A percentile compares a stretch with the other conserved stretches of the same genome.
phyloP scores from a whole-genome alignment of 2,329 filamentous ascomycete genomes.

The Aureobasidium sp. region DNA sequence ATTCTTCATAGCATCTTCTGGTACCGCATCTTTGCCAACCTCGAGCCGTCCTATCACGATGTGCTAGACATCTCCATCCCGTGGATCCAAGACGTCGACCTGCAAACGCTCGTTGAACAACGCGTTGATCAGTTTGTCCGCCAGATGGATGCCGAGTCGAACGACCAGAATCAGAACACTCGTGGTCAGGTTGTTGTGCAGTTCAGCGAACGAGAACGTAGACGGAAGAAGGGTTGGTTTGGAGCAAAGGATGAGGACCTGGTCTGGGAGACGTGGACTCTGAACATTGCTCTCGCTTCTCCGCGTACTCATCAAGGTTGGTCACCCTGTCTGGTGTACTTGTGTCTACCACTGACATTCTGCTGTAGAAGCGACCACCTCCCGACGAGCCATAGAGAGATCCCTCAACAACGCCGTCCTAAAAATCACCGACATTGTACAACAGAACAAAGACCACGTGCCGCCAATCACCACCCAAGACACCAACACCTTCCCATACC shows the following conservation, averaged over 20 bases:
- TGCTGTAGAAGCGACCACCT: constrained; percentile 67
- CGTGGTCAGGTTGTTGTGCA: constrained; percentile 75
- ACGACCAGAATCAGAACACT: constrained; percentile 34
- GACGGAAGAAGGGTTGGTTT: constrained; percentile 63
- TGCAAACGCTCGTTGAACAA: constrained; percentile 89
- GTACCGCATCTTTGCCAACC: constrained; percentile 88
- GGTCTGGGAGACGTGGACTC: constrained; percentile 93
- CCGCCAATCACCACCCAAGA: constrained; percentile 91
- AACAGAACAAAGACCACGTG: constrained; percentile 88
- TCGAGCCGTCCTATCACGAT: constrained; percentile 74
- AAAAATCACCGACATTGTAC: constrained; percentile 82
- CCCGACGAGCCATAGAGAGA: constrained; percentile 82
- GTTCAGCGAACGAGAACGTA: constrained; percentile 77
- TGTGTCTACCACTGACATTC: background rate
- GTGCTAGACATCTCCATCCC: constrained; percentile 85
- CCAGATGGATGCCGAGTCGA: constrained; percentile 48
- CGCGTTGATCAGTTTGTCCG: constrained; percentile 70
- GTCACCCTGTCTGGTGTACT: constrained; percentile 23
- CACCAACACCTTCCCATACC: constrained; percentile 88
- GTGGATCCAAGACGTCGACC: constrained; percentile 78
- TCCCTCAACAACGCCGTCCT: constrained; percentile 78
- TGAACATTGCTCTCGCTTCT: constrained; percentile 87
- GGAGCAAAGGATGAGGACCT: constrained; percentile 82
- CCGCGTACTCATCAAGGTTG: constrained; percentile 79
- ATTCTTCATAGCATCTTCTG: constrained; percentile 98